Evolutionary conservation across 1,284 basidiomycete genomes (phyloP).

Genomic region (Sporisorium exsertum): DNA sequence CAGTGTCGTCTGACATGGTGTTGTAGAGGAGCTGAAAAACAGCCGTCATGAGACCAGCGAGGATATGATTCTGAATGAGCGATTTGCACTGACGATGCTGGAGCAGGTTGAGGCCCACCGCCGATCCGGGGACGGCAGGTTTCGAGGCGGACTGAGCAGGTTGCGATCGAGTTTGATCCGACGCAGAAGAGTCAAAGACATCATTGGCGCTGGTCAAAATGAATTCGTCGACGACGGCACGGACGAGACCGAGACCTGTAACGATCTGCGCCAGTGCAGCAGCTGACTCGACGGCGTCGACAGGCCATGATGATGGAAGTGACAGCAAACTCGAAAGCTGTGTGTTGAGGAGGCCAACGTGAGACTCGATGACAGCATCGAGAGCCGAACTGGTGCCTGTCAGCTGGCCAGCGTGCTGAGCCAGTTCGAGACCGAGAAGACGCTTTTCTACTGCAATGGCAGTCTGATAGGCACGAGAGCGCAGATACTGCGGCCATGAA

Average conservation of each 20-base stretch:
- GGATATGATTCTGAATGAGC: constrained; percentile 50
- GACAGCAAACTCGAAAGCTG: constrained; percentile 41
- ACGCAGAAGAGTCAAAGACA: constrained; percentile 28
- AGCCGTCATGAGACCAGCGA: constrained; percentile 46
- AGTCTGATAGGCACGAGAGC: constrained; percentile 51
- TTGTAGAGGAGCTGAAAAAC: constrained; percentile 51
- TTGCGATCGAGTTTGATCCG: constrained; percentile 24
- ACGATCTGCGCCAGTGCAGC: constrained; percentile 25
- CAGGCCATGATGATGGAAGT: constrained; percentile 43
- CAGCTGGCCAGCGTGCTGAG: constrained; percentile 37
- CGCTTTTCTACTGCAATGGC: constrained; percentile 55
- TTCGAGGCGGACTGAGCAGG: constrained; percentile 23
- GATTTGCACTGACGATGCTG: constrained; percentile 60
- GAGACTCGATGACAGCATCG: constrained; percentile 26
- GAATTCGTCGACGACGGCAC: constrained; percentile 49
- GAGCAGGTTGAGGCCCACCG: constrained; percentile 50
- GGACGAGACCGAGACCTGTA: constrained; percentile 47
- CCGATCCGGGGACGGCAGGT: constrained; percentile 34
- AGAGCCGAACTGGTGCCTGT: constrained; percentile 23
- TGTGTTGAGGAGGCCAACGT: constrained; percentile 42
- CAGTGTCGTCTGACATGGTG: constrained; percentile 34
- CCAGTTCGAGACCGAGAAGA: constrained; percentile 50
- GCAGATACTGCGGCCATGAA: constrained; percentile 52
- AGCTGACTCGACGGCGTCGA: constrained; percentile 29
- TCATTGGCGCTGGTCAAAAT: constrained; percentile 48